phyloP scores from a whole-genome alignment of 352 stramenopile genomes.

The Blastocystis sp. region DNA sequence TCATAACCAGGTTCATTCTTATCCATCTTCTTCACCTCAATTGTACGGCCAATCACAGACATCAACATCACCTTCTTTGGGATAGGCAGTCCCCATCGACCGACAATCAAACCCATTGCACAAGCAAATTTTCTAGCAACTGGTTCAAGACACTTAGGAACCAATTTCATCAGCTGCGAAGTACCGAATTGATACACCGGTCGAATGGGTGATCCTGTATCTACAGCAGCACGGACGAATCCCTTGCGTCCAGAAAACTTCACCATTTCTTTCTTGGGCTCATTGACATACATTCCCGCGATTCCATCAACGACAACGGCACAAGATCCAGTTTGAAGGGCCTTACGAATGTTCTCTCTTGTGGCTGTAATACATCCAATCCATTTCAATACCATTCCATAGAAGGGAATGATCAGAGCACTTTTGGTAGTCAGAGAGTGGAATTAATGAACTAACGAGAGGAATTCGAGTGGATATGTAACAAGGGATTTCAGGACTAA shows the following conservation, averaged over 20 bases:
- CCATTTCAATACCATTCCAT: constrained; percentile 35
- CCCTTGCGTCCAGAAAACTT: constrained; percentile 48
- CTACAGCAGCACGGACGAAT: constrained; percentile 41
- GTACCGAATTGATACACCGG: constrained; percentile 48
- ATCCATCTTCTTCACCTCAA: constrained; percentile 32
- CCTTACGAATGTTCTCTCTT: constrained; percentile 42
- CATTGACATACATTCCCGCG: constrained; percentile 55
- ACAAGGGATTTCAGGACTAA: constrained; percentile 10
- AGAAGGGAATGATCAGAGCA: constrained; percentile 46
- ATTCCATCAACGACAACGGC: constrained; percentile 55
- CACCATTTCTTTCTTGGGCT: constrained; percentile 50
- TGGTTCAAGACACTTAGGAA: constrained; percentile 28
- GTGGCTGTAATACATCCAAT: constrained; percentile 44
- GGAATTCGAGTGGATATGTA: constrained; percentile 15
- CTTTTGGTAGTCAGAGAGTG: constrained; percentile 36
- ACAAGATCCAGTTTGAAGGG: constrained; percentile 14
- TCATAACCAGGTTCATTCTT: not conserved
- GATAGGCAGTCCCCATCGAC: constrained; percentile 6
- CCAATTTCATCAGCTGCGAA: constrained; percentile 21
- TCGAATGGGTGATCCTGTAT: constrained; percentile 18
- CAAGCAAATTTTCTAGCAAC: not conserved
- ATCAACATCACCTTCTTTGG: not conserved
- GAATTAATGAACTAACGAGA: not conserved
- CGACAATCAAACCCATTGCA: constrained; percentile 40
- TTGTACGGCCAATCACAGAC: constrained; percentile 1